Evolutionary conservation across 2,329 filamentous ascomycete species (phyloP), one percentile per base, ranked within the genome.

Genomic region (Xylariaceae sp.): DNA sequence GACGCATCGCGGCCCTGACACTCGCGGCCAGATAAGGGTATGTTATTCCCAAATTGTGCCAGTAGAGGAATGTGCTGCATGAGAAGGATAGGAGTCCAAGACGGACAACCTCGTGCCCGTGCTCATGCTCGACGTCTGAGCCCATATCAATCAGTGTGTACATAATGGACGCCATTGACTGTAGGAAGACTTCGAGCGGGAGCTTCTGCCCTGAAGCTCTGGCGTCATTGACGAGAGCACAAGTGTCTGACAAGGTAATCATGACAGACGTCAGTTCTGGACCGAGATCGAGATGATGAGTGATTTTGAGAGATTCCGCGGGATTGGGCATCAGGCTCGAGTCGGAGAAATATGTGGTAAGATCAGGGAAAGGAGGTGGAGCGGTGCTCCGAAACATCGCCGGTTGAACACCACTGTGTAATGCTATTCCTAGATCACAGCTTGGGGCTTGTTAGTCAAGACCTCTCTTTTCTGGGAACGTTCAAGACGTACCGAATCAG

Each of bases 11-110:
- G 6, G 45, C 42, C 33, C 51, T 55, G 33, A 61, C 63, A 3
- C 44, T 31, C 1, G 39, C 43, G 1, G 59, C 50, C 11, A 68
- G 49, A 33, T 63, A 47, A 7, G 42, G 47, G 13, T 59, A 62
- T 6, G 58, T 51, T 1, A 56, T 48, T 12, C 54, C 53, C 6
- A 70, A 45, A 28, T 63, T 54, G 19, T 64, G 55, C 69, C 69
- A 73, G 31, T 70, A 69, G 6, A 76, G 59, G 54, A 76, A 76
- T n/a, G 72, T 52, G 48, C 64, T 62, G n/a, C 61, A 66, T 5
- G 64, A 63, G 46, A 72, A 74, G 14, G 66, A 66, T 1, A 76
- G 54, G 0, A 76, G 60, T 14, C 72, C 71, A 9, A 72, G 63
- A 2, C 72, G 70, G 11, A 76, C 56, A 1, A 63, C 60, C 55